phyloP scores from a whole-genome alignment of 1,284 basidiomycete genomes.

The Malassezia dermatis region DNA sequence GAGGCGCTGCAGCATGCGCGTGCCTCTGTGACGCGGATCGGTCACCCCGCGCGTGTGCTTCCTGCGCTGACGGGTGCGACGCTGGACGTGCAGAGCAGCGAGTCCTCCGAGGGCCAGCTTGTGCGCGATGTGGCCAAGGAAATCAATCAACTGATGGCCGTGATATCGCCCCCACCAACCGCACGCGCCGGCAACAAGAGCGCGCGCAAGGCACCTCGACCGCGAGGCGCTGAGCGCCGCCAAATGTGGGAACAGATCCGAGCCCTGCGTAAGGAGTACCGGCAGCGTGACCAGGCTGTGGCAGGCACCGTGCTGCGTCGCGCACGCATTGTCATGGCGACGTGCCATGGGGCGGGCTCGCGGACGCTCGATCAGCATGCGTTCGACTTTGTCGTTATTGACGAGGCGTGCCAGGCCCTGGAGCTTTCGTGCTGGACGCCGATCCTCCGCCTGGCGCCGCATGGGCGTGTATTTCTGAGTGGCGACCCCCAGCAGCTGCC shows the following conservation, averaged over 20 bases:
- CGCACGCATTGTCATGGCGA: slow-evolving; percentile 76
- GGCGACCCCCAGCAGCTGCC: slow-evolving; percentile 58
- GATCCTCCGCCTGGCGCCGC: slow-evolving; percentile 53
- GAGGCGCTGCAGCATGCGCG: slow-evolving; percentile 24
- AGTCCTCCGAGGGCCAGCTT: slow-evolving; percentile 30
- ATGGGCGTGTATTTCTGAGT: slow-evolving; percentile 35
- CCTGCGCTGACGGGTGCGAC: slow-evolving; percentile 65
- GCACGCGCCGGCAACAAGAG: slow-evolving; percentile 39
- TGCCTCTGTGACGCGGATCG: slow-evolving; percentile 28
- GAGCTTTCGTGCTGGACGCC: slow-evolving; percentile 96
- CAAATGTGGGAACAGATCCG: slow-evolving; percentile 85
- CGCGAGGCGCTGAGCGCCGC: slow-evolving; percentile 64
- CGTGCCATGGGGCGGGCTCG: slow-evolving; percentile 63
- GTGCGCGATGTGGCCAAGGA: slow-evolving; percentile 35
- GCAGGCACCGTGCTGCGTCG: slow-evolving; percentile 66
- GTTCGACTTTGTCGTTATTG: slow-evolving; percentile 87
- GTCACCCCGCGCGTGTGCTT: slow-evolving; percentile 78
- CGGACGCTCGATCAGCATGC: slow-evolving; percentile 21
- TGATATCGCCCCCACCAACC: slow-evolving; percentile 16
- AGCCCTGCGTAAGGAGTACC: slow-evolving; percentile 82
- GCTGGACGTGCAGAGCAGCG: slow-evolving; percentile 70
- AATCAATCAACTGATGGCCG: slow-evolving; percentile 18
- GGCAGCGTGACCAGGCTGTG: slow-evolving; percentile 72
- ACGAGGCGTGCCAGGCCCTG: slow-evolving; percentile 84
- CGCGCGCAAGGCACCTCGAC: slow-evolving; percentile 17